These are phyloP conservation scores for Colletotrichum tropicale DNA, from an alignment of 2,329 filamentous ascomycete genomes.

Conservation along the genomic window DNA sequence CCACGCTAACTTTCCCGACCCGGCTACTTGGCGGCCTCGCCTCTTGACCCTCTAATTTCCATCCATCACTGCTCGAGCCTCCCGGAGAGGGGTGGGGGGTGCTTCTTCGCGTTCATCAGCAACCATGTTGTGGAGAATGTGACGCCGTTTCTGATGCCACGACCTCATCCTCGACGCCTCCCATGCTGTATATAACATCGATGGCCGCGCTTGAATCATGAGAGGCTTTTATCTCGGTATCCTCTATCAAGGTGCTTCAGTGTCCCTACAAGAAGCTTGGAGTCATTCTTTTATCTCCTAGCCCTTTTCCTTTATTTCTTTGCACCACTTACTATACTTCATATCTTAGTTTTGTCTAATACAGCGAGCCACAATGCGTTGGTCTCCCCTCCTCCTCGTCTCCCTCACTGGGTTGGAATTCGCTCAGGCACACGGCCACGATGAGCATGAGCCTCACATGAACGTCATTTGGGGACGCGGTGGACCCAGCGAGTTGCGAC, in stretches of 20 bases:
- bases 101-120: not conserved
- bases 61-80: constrained; percentile 2
- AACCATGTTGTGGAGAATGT: not conserved
- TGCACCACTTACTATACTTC: not conserved
- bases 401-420: constrained; percentile 26
- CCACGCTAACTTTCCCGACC: not conserved
- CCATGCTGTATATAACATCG: constrained; percentile 5
- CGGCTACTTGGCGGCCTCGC: not conserved
- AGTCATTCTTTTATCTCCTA: not conserved
- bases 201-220: not conserved
- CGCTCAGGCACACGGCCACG: constrained; percentile 29
- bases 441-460: constrained; percentile 21
- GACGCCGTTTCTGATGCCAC: constrained; percentile 6
- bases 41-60: constrained; percentile 10
- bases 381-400: constrained; percentile 26
- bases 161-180: not conserved
- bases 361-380: constrained; percentile 26
- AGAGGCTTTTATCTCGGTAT: not conserved
- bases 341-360: not conserved
- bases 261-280: not conserved
- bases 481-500: not conserved
- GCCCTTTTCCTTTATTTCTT: not conserved
- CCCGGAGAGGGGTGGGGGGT: not conserved
- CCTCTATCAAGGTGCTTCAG: not conserved
- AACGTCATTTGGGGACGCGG: constrained; percentile 7